Evolutionary conservation across 257 asterid genomes (phyloP), one percentile per base, ranked within the genome.

Genomic region (Solanum lignicaule): DNA sequence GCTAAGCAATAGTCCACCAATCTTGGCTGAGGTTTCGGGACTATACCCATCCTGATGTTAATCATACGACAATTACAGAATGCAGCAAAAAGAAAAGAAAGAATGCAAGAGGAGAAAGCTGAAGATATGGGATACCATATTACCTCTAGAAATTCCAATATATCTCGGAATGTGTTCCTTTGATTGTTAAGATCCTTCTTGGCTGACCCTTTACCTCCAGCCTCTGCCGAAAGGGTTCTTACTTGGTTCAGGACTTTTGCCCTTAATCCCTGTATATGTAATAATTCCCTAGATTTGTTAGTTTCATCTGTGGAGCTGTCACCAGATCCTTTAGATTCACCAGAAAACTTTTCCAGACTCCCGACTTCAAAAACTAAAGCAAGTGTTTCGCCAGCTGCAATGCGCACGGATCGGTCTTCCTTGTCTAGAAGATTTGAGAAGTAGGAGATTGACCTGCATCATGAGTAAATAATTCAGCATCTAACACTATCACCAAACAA

Each of bases 311-410:
- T 87, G 46, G 96, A 87, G 91, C 89, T 85, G 76, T 93, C 98
- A 86, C 90, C 32, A 85, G 96, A 89, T 84, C 78, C 92, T 88
- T 90, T 95, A 71, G 89, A 29, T 87, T 92, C 98, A 78, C 91
- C 93, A 81, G 91, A 91, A 89, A 96, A 95, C 83, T 96, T 96
- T 82, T 96, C 99, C 87, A 97, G 90, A 92, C 92, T 93, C 68
- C 98, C 98, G 3, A 90, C 78, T 92, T 97, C 99, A 88, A 95
- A 95, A 48, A 96, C 93, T 88, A 96, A 87, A 73, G 99, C 98
- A 88, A 97, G 98, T 55, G 97, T 96, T 93, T 97, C 99, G 68
- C 99, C 99, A 87, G 98, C 98, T 65, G 96, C 98, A 81, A 97
- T 96, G 83, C 99, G 96, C 31, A 97, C 91, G 32, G 92, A 82